Percentiles rank a stretch among this genome's conserved stretches.
phyloP scores from a whole-genome alignment of 1,284 basidiomycete genomes.

The Somion occarium region DNA sequence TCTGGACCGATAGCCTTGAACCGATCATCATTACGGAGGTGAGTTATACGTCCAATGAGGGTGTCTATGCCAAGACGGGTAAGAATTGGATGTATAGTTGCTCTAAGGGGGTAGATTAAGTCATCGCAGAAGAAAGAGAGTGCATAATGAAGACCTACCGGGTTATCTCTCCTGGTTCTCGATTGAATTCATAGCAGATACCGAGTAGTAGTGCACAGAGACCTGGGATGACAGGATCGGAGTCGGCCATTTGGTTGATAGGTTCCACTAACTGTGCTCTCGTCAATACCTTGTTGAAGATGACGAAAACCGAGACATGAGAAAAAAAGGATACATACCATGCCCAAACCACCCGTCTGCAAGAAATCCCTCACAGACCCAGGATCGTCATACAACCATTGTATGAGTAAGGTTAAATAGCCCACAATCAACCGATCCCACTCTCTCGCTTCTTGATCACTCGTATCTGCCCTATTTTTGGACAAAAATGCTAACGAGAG shows the following conservation, averaged over 20 bases:
- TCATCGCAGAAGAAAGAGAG: background rate
- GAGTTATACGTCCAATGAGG: conserved; percentile 82
- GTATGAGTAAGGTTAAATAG: conserved; percentile 78
- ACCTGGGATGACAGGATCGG: conserved; percentile 86
- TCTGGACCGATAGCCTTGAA: conserved; percentile 90
- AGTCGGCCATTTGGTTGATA: conserved; percentile 85
- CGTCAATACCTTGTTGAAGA: background rate
- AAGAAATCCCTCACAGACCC: conserved; percentile 86
- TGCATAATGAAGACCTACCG: conserved; percentile 40
- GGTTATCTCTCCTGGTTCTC: conserved; percentile 88
- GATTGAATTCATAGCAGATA: conserved; percentile 92
- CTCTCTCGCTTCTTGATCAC: conserved; percentile 62
- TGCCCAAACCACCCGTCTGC: conserved; percentile 84
- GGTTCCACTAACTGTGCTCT: conserved; percentile 79
- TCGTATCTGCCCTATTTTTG: conserved; percentile 64
- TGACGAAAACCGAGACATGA: background rate
- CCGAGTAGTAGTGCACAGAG: conserved; percentile 92
- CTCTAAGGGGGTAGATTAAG: conserved; percentile 34
- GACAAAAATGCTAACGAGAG: conserved; percentile 66
- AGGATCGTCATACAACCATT: conserved; percentile 98
- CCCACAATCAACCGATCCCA: conserved; percentile 90
- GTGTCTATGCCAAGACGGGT: conserved; percentile 83
- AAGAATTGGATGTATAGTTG: conserved; percentile 85
- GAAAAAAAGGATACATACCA: conserved; percentile 50
- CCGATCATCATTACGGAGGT: conserved; percentile 86